A percentile compares a stretch with the other conserved stretches of the same genome.
Conservation (phyloP, 306 rosid species). For the Vigna nakashimae region DNA sequence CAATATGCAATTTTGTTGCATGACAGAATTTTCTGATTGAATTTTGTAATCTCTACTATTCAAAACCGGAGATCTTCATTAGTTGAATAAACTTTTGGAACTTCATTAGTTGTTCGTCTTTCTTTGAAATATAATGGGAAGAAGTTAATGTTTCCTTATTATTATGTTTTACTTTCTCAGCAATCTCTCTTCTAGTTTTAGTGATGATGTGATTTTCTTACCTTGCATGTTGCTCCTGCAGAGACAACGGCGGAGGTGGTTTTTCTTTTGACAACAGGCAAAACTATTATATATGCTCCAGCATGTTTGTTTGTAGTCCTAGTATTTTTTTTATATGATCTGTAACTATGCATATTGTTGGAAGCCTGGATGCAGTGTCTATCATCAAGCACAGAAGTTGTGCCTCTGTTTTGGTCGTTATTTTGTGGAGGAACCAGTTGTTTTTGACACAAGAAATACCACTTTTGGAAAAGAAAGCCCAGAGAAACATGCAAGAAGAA, state of each 20-base stretch:
- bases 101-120: neutral
- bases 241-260: conserved; percentile 73
- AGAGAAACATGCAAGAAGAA: conserved; percentile 36
- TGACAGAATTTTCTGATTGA: conserved; percentile 1
- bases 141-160: neutral
- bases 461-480: conserved; percentile 7
- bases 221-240: conserved; percentile 48
- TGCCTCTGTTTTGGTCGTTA: neutral
- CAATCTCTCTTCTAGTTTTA: conserved; percentile 23
- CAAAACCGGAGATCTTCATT: conserved; percentile 4
- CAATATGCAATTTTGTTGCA: neutral
- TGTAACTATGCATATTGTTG: conserved; percentile 20
- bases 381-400: conserved; percentile 16
- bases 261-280: conserved; percentile 60
- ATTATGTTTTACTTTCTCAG: conserved; percentile 34
- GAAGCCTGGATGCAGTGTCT: conserved; percentile 9
- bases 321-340: conserved; percentile 29
- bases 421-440: conserved; percentile 36
- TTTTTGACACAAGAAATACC: conserved; percentile 28
- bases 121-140: neutral
- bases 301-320: conserved; percentile 21
- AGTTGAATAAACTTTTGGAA: neutral
- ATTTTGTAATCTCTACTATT: conserved; percentile 20
- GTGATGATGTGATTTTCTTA: conserved; percentile 25
- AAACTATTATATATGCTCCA: conserved; percentile 3